Evolutionary conservation across 257 asterid species (phyloP).

Genomic region (Petunia secreta): DNA sequence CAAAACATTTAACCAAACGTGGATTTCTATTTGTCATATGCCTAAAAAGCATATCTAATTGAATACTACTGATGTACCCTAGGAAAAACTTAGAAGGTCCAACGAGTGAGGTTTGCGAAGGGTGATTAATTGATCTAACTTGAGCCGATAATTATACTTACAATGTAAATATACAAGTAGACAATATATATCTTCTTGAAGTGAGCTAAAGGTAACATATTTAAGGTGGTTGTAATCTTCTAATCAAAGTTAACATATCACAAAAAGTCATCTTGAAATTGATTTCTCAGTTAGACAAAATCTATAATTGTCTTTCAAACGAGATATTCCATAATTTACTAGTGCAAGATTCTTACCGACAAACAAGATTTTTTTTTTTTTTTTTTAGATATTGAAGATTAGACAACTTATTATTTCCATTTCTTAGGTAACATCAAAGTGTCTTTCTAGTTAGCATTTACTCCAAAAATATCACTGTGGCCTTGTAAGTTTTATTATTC

Average conservation of each 20-base stretch:
- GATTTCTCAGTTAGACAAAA: neutral
- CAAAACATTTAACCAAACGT: neutral
- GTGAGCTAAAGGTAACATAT: neutral
- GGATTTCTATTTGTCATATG: neutral
- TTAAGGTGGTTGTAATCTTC: neutral
- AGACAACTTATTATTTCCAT: neutral
- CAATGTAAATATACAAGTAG: no score
- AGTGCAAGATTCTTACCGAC: slow-evolving; percentile 6
- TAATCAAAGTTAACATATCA: neutral
- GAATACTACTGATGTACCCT: no score
- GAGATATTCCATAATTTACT: neutral
- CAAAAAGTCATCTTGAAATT: neutral
- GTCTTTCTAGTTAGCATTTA: neutral
- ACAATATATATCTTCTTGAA: neutral
- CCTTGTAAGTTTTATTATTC: neutral
- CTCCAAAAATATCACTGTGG: neutral
- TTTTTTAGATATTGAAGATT: neutral
- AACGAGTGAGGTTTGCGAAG: no score
- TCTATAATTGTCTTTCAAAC: neutral
- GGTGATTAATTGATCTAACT: no score
- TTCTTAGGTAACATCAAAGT: neutral
- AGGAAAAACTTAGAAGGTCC: no score
- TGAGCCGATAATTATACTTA: no score
- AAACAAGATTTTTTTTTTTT: neutral
- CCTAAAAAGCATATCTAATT: neutral